Evolutionary conservation across 2,329 filamentous ascomycete species (phyloP).

Genomic region (Claviceps fusiformis): DNA sequence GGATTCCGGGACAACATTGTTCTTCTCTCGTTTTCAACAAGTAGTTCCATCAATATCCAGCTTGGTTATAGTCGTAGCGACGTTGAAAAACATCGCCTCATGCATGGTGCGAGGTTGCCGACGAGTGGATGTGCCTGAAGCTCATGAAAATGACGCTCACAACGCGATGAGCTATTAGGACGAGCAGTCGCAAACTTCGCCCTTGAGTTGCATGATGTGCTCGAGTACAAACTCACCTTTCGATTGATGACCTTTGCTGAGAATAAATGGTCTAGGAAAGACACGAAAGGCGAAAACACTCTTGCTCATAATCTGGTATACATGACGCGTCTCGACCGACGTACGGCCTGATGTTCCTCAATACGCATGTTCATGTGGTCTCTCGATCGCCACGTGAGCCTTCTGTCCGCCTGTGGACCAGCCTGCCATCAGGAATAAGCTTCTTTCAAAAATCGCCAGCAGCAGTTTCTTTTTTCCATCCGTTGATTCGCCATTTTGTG

Average conservation of each 20-base stretch:
- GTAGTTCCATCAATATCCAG: background rate
- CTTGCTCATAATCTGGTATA: background rate
- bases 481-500: too few species aligned
- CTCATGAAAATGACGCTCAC: background rate
- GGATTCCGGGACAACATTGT: background rate
- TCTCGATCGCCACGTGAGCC: background rate
- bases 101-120: background rate
- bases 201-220: background rate
- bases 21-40: background rate
- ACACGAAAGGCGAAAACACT: background rate
- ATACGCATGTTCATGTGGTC: background rate
- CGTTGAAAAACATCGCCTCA: background rate
- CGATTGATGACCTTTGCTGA: background rate
- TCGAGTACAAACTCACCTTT: background rate
- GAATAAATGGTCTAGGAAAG: background rate
- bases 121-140: background rate
- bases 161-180: background rate
- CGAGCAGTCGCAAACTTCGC: background rate
- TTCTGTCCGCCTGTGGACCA: background rate
- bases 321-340: background rate
- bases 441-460: background rate
- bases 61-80: background rate
- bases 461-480: background rate
- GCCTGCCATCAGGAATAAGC: background rate
- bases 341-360: background rate